phyloP scores from a whole-genome alignment of 2,329 filamentous ascomycete genomes.

The Capronia coronata region DNA sequence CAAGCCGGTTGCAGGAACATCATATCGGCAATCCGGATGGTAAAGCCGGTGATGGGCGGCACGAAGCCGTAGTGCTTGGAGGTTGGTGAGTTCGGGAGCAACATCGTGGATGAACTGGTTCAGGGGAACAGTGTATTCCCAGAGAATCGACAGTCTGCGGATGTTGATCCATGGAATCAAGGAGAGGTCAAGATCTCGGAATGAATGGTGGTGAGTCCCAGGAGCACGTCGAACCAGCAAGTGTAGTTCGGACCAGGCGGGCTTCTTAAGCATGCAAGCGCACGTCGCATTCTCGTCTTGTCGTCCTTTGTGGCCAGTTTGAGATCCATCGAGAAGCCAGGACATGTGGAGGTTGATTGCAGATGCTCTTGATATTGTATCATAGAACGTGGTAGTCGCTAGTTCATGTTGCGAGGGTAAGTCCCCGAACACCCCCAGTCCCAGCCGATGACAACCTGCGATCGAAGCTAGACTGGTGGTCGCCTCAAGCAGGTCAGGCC shows the following conservation, averaged over 20 bases:
- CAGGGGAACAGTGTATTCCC: constrained; percentile 8
- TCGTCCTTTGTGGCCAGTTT: neutral
- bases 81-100: constrained; percentile 10
- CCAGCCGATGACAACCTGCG: constrained; percentile 12
- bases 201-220: neutral
- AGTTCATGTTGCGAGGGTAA: neutral
- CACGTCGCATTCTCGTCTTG: neutral
- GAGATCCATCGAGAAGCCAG: constrained; percentile 10
- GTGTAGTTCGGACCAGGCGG: constrained; percentile 11
- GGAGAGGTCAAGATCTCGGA: constrained; percentile 5
- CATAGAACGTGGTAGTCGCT: constrained; percentile 3
- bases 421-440: constrained; percentile 11
- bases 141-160: constrained; percentile 13
- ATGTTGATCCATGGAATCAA: constrained; percentile 15
- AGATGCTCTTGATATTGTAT: constrained; percentile 12
- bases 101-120: constrained; percentile 13
- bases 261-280: neutral
- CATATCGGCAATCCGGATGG: constrained; percentile 13
- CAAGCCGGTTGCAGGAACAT: neutral
- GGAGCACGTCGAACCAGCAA: constrained; percentile 5
- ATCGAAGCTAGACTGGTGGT: constrained; percentile 8
- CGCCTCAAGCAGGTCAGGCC: constrained; percentile 7
- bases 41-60: constrained; percentile 10
- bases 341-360: constrained; percentile 16
- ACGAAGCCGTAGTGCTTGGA: constrained; percentile 17